These are phyloP conservation scores for Claviceps humidiphila DNA, from an alignment of 2,329 filamentous ascomycete species.

Conservation along the genomic window DNA sequence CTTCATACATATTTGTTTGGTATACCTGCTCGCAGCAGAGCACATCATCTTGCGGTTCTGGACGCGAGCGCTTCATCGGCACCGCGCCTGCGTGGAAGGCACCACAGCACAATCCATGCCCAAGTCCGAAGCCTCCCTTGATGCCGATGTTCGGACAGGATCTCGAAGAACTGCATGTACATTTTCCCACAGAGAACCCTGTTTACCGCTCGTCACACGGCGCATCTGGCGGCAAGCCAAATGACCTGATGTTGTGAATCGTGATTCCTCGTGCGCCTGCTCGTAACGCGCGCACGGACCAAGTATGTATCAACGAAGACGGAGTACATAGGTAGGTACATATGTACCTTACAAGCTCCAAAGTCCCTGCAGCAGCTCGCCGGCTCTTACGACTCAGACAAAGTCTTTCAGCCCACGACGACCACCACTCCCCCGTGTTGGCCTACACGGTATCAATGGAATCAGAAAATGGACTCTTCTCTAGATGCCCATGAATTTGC, in stretches of 20 bases:
- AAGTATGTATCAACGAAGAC: neutral
- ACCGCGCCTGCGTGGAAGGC: neutral
- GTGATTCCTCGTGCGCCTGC: neutral
- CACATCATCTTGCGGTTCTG: too few species aligned
- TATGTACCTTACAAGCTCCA: neutral
- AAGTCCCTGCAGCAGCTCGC: too few species aligned
- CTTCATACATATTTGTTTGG: too few species aligned
- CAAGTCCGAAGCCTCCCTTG: too few species aligned
- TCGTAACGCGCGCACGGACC: neutral
- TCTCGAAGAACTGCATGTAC: too few species aligned
- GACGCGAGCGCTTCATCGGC: neutral
- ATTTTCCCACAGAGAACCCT: too few species aligned
- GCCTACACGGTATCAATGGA: neutral
- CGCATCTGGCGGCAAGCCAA: too few species aligned
- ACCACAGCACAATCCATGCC: neutral
- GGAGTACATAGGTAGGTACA: neutral
- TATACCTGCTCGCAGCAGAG: too few species aligned
- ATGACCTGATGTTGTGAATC: neutral
- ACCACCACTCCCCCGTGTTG: neutral
- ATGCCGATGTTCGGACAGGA: too few species aligned
- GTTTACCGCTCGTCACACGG: too few species aligned
- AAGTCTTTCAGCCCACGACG: neutral
- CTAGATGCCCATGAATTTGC: slow-evolving; percentile 1
- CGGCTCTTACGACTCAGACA: too few species aligned
- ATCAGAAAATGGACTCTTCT: neutral